Conservation (phyloP, 352 stramenopile species). For the Globisporangium nagaii region DNA sequence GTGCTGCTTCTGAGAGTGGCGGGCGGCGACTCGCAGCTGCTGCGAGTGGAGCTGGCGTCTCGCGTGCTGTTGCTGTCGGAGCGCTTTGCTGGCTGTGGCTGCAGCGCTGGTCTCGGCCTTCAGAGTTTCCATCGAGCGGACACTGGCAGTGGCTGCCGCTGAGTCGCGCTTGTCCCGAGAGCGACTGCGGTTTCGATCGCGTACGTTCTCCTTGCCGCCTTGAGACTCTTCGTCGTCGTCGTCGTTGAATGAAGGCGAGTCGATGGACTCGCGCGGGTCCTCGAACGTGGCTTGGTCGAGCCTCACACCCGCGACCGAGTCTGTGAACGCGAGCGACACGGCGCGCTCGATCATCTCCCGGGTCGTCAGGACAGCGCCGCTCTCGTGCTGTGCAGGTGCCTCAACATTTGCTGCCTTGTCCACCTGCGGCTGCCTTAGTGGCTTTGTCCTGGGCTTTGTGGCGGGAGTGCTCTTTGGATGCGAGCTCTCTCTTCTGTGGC, state of each 20-base stretch:
- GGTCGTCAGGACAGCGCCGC: slow-evolving; percentile 10
- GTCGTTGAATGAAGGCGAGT: background rate
- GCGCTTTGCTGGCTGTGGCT: slow-evolving; percentile 7
- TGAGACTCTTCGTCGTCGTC: background rate
- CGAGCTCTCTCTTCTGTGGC: background rate
- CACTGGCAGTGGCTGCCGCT: background rate
- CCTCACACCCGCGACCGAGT: background rate
- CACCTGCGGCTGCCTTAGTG: too few relatives aligned
- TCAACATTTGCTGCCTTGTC: too few relatives aligned
- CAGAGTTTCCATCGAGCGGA: background rate
- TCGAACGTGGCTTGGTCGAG: slow-evolving; percentile 9
- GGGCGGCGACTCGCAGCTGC: slow-evolving; percentile 10
- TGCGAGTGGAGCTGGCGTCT: slow-evolving; percentile 17
- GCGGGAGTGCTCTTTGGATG: slow-evolving; percentile 15
- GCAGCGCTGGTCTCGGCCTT: slow-evolving; percentile 9
- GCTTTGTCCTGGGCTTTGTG: background rate
- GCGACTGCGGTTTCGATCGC: too few relatives aligned
- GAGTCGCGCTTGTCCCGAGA: background rate
- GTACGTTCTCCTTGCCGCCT: slow-evolving; percentile 24
- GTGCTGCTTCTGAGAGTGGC: slow-evolving; percentile 3
- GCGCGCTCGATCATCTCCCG: slow-evolving; percentile 54
- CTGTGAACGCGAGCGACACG: slow-evolving; percentile 37
- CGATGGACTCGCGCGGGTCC: slow-evolving; percentile 7
- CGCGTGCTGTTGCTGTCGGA: slow-evolving; percentile 16
- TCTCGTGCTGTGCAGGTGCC: too few relatives aligned